phyloP scores from a whole-genome alignment of 148 eudicot genomes.

The Simmondsia chinensis region DNA sequence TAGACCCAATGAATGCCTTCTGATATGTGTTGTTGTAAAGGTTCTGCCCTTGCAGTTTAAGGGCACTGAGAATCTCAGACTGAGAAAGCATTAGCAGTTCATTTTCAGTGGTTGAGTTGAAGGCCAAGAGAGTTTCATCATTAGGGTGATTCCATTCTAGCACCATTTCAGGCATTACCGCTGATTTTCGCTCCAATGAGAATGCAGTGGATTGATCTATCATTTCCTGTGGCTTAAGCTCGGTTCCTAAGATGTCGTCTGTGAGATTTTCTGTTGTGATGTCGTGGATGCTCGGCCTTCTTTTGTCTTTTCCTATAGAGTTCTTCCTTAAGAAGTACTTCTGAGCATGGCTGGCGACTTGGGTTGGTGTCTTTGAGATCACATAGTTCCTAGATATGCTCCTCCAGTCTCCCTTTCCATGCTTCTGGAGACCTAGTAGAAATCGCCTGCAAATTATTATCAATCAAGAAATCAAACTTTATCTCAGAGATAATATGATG shows the following conservation, averaged over 20 bases:
- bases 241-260: constrained; percentile 11
- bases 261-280: constrained; percentile 62
- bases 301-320: constrained; percentile 69
- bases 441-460: constrained; percentile 47
- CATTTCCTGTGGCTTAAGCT: constrained; percentile 12
- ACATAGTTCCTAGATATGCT: constrained; percentile 86
- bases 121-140: constrained; percentile 32
- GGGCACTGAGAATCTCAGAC: constrained; percentile 22
- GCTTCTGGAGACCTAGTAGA: constrained; percentile 69
- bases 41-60: constrained; percentile 11
- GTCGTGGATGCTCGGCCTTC: constrained; percentile 90
- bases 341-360: constrained; percentile 99
- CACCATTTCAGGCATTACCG: constrained; percentile 26
- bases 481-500: too few species aligned
- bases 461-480: too few species aligned
- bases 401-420: constrained; percentile 97
- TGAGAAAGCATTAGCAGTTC: constrained; percentile 8
- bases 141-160: constrained; percentile 31
- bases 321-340: constrained; percentile 76
- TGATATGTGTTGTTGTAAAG: too few species aligned
- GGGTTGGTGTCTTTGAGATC: constrained; percentile 72
- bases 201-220: constrained; percentile 14
- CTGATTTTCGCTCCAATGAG: constrained; percentile 17
- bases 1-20: too few species aligned
- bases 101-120: constrained; percentile 14